Evolutionary conservation across 192 early-diverging fungal genomes (phyloP).

Genomic region (Martensiomyces pterosporus): DNA sequence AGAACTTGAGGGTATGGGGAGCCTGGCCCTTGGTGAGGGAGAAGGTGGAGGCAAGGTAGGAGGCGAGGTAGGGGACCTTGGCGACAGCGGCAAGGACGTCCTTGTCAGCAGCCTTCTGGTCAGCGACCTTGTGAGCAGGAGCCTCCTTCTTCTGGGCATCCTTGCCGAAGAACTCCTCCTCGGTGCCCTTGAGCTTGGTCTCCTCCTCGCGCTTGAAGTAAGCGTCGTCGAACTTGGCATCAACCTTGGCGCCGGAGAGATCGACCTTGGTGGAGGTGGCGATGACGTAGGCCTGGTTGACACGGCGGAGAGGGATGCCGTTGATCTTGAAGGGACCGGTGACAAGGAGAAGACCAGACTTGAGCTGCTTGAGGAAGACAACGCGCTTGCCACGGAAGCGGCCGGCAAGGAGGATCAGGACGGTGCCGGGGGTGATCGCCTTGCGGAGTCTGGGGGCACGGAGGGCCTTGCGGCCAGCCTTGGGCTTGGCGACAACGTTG

Average conservation of each 20-base stretch:
- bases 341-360: conserved; percentile 90
- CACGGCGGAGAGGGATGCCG: conserved; percentile 95
- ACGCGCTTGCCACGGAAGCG: conserved; percentile 98
- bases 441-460: conserved; percentile 73
- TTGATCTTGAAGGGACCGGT: conserved; percentile 98
- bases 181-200: conserved; percentile 71
- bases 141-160: conserved; percentile 73
- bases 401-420: conserved; percentile 93
- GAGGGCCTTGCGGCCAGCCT: conserved; percentile 74
- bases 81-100: conserved; percentile 70
- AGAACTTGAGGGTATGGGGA: conserved; percentile 95
- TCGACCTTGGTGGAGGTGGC: conserved; percentile 99
- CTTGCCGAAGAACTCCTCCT: conserved; percentile 86
- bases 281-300: conserved; percentile 99
- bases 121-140: conserved; percentile 72
- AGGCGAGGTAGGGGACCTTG: conserved; percentile 82
- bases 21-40: conserved; percentile 93
- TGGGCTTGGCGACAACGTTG: conserved; percentile 75
- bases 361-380: conserved; percentile 96
- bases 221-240: conserved; percentile 80
- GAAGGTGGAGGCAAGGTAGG: conserved; percentile 88
- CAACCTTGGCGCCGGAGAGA: conserved; percentile 66
- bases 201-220: conserved; percentile 87
- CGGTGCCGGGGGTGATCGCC: conserved; percentile 95
- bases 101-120: conserved; percentile 92